phyloP scores from a whole-genome alignment of 75 land plant genomes.

The Picea glauca region DNA sequence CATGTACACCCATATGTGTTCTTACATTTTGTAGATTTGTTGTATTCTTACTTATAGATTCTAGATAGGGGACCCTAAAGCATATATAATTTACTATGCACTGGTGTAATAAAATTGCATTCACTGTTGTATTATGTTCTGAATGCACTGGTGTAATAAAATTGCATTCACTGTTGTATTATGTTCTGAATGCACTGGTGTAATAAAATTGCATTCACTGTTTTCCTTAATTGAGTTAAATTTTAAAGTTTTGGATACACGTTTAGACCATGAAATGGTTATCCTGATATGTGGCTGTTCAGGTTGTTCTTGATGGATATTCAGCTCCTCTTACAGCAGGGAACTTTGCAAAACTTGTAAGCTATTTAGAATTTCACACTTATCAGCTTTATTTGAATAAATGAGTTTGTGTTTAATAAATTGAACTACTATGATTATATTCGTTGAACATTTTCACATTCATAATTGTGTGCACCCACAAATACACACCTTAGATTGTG shows the following conservation, averaged over 20 bases:
- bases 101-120: not conserved
- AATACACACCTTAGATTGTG: not conserved
- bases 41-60: no score
- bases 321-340: conserved; percentile 97
- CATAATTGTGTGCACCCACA: not conserved
- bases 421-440: not conserved
- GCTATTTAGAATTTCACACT: conserved; percentile 27
- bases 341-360: conserved; percentile 95
- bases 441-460: not conserved
- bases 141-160: not conserved
- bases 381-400: not conserved
- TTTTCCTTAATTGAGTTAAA: not conserved
- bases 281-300: not conserved
- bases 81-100: not conserved
- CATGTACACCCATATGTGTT: no score
- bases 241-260: not conserved
- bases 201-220: not conserved
- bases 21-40: no score
- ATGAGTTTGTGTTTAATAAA: not conserved
- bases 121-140: not conserved
- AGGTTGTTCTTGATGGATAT: conserved; percentile 95
- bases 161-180: not conserved
- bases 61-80: no score
- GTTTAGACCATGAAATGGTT: not conserved
- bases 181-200: not conserved